Conservation (phyloP, 768 basidiomycete species). For the Trametes sanguinea region DNA sequence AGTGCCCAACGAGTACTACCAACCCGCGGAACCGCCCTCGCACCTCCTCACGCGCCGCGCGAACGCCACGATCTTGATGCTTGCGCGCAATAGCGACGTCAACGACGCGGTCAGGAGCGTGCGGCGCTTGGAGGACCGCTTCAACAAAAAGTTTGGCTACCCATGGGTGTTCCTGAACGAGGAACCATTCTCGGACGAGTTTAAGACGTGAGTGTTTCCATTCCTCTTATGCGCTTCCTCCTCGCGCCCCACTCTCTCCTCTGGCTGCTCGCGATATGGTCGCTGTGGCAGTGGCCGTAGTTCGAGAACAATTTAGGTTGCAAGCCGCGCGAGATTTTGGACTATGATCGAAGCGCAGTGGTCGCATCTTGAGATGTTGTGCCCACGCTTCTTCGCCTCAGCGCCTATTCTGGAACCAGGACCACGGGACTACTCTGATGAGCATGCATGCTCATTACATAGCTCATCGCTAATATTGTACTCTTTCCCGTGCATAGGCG, state of each 20-base stretch:
- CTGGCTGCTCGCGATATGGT: not conserved
- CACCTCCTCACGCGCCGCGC: constrained; percentile 24
- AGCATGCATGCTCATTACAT: too few species aligned
- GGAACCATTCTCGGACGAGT: constrained; percentile 70
- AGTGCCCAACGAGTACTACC: constrained; percentile 5
- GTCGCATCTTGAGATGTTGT: too few species aligned
- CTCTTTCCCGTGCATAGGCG: constrained; percentile 16
- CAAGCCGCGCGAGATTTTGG: too few species aligned
- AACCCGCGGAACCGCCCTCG: not conserved
- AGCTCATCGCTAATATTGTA: not conserved
- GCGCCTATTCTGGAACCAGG: too few species aligned
- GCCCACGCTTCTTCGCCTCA: too few species aligned
- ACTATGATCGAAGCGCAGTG: too few species aligned
- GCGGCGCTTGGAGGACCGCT: constrained; percentile 80
- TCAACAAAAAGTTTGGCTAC: constrained; percentile 79
- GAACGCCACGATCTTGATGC: constrained; percentile 42
- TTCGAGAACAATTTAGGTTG: too few species aligned
- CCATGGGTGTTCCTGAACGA: constrained; percentile 93
- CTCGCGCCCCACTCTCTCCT: not conserved
- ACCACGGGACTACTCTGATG: too few species aligned
- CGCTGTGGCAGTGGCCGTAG: too few species aligned
- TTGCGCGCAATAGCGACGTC: constrained; percentile 70
- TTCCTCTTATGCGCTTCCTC: not conserved
- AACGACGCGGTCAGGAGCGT: constrained; percentile 63
- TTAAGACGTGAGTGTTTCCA: constrained; percentile 54